Base-by-base conservation (phyloP, 441 rosid genomes). In the Adansonia gregorii region DNA sequence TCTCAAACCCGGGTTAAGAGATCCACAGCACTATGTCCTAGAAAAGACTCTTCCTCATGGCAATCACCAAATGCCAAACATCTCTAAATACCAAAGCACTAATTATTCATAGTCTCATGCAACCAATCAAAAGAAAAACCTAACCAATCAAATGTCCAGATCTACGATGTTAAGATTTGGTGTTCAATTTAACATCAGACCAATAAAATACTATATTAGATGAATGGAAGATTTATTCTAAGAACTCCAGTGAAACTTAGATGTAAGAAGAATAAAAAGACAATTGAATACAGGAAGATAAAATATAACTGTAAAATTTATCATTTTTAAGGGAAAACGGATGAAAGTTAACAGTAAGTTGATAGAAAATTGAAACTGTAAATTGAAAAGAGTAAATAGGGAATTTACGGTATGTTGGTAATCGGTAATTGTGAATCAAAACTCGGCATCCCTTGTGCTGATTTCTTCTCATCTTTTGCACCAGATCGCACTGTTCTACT, bases 381-480 rank as follows among this genome's bases (percentile, higher is more conserved):
- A 39, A 69, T 6, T 22, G 51, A 70, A 64, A 35, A 67, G 63
- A 55, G 31, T 19, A 71, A 63, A 77, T 67, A 74, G 31, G 72
- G 70, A 79, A 79, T 66, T 78, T 85, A 86, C 88, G 72, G 20
- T 78, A 80, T n/a, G 75, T 72, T 76, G 61, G 82, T 83, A 79
- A 82, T 71, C 35, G 82, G 77, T 68, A 78, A 60, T 24, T 79
- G 82, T 68, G 85, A 51, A 75, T 81, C 86, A 84, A 85, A 83
- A 82, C 88, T 81, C 67, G 79, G 91, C 93, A 89, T 85, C 82
- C 76, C 83, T 77, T 77, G 79, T 67, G 80, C 76, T 60, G 68
- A 51, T 76, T 79, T 66, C 77, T 82, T 80, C 80, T 81, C 87
- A 86, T 86, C 82, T 85, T 70, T 27, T 70, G 43, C 79, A 67